Percentiles rank a stretch among this genome's conserved stretches.
These are phyloP conservation scores for Rhynchospora pubera DNA, from an alignment of 176 grass and related monocot species.

Conservation along the genomic window DNA sequence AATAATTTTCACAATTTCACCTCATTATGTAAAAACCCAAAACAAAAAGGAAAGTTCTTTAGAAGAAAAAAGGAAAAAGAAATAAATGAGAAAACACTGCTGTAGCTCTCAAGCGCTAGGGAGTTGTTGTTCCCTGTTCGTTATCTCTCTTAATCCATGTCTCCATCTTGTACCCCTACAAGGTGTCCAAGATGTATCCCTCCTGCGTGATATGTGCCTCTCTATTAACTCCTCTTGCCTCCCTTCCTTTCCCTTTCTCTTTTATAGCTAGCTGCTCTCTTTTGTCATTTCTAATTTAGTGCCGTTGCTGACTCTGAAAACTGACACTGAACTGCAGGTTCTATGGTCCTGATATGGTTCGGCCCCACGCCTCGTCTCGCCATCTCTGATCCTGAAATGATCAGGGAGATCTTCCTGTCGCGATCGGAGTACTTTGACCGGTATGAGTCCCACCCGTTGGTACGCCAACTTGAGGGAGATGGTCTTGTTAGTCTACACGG, in stretches of 20 bases:
- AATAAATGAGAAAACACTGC: not conserved
- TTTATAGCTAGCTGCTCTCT: not conserved
- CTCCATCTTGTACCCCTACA: constrained; percentile 21
- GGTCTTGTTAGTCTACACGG: constrained; percentile 74
- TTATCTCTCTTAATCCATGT: not conserved
- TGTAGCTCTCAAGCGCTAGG: constrained; percentile 4
- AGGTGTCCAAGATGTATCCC: constrained; percentile 4
- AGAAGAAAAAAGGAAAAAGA: not conserved
- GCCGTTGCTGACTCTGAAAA: not conserved
- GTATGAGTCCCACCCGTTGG: constrained; percentile 73
- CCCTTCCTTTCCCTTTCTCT: not conserved
- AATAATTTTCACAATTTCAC: not conserved
- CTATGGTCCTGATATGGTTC: constrained; percentile 80
- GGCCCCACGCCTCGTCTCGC: constrained; percentile 68
- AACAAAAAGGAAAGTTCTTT: not conserved
- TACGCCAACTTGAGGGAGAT: constrained; percentile 81
- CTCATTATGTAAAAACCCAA: not conserved
- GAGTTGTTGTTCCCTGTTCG: constrained; percentile 22
- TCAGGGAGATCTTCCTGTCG: constrained; percentile 67
- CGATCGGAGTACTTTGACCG: constrained; percentile 63
- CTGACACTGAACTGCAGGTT: constrained; percentile 33
- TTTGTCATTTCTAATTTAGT: constrained; percentile 10
- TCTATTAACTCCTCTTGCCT: not conserved
- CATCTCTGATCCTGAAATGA: constrained; percentile 73
- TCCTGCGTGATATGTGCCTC: constrained; percentile 12